Base-by-base conservation (phyloP, 2,329 filamentous ascomycete species). In the Aspergillus sp. region DNA sequence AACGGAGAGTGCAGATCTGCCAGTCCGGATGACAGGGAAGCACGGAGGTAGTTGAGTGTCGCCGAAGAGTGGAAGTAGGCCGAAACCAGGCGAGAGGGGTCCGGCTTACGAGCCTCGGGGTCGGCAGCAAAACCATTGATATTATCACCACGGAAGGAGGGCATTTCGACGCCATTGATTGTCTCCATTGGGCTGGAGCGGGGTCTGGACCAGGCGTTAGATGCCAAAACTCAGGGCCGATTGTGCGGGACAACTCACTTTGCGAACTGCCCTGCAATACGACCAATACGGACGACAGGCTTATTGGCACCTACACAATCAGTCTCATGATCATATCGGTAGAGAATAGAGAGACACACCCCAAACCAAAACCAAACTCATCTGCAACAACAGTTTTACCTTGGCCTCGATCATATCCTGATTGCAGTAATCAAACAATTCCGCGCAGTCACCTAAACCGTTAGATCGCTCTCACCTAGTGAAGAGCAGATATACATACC, bases 231-330 rank as follows among this genome's bases (percentile, higher is more conserved):
- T 28, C 1, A 26, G 8, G 8, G 7, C 8, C 4, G 30, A 5
- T 32, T 10, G 7, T 27, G 4, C 5, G 26, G 12, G 4, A 41
- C 9, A 30, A 48, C 58, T 41, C 54, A 71, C 70, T 98, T 98
- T 29, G 93, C 93, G 62, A 95, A 98, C 74, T 98, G 93, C 3
- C 93, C 93, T 8, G 93, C 93, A 82, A 97, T 96, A 50, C 93
- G 82, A 10, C 88, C 93, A 60, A 98, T 94, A 56, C 93, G 82
- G 42, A 98, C 88, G 3, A 98, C 89, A 4, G 87, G 86, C 61
- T 83, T 83, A 59, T 83, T 82, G 27, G 77, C 75, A 34, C 72
- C 70, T 73, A 7, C 10, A 33, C 19, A 41, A 46, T 48, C 43
- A 51, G 12, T 33, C 2, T 19, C 9, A 32, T 8, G 12, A 39